Evolutionary conservation across 225 moss, liverwort and hornwort species (phyloP).

Genomic region (Sphagnum tenellum): DNA sequence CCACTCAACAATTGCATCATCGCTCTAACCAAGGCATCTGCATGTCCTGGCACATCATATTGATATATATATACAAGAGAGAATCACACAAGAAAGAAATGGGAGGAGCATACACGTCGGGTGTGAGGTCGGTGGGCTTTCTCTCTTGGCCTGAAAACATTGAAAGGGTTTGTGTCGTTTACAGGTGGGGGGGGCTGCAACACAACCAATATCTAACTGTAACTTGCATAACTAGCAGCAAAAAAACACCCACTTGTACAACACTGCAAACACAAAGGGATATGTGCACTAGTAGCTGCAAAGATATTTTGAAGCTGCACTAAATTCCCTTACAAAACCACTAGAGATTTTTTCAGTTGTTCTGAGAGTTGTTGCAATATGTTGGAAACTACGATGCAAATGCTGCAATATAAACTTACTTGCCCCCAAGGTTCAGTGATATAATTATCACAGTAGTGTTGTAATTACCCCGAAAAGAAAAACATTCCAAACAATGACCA

Average conservation of each 20-base stretch:
- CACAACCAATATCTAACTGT: not conserved
- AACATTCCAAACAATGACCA: too few species aligned
- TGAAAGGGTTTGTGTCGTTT: slow-evolving; percentile 98
- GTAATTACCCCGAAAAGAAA: too few species aligned
- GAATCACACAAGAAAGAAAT: not conserved
- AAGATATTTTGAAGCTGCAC: too few species aligned
- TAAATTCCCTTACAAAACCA: too few species aligned
- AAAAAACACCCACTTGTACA: not conserved
- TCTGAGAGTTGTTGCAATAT: too few species aligned
- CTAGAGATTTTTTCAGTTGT: too few species aligned
- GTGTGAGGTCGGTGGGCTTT: slow-evolving; percentile 97
- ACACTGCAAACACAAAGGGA: not conserved
- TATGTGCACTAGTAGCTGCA: not conserved
- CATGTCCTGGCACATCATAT: slow-evolving; percentile 7
- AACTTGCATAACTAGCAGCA: not conserved
- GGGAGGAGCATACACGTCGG: slow-evolving; percentile 61
- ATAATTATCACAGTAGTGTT: too few species aligned
- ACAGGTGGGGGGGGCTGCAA: slow-evolving; percentile 97
- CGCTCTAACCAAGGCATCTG: not conserved
- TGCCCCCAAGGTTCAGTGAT: too few species aligned
- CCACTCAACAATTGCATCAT: slow-evolving; percentile 1
- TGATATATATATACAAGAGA: not conserved
- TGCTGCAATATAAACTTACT: too few species aligned
- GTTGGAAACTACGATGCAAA: too few species aligned
- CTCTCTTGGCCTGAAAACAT: slow-evolving; percentile 98